Evolutionary conservation across 2,329 filamentous ascomycete species (phyloP).

Genomic region (Canariomyces notabilis): DNA sequence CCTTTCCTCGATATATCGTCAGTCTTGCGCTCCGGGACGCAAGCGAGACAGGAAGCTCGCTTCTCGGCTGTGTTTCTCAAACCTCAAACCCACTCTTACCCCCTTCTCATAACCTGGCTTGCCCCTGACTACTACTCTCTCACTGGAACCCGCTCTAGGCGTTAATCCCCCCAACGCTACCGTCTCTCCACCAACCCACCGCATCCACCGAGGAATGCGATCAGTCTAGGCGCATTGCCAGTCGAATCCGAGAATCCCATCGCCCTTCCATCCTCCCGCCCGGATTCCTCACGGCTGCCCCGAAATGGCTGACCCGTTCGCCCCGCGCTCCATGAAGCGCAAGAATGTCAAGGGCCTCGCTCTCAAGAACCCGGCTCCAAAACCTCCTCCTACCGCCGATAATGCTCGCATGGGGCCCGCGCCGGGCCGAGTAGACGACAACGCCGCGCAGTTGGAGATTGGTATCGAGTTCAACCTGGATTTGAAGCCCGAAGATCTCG

Average conservation of each 20-base stretch:
- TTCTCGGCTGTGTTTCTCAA: slow-evolving; percentile 9
- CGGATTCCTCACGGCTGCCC: slow-evolving; percentile 12
- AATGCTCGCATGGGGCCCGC: slow-evolving; percentile 59
- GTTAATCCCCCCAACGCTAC: neutral
- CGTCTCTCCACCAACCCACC: neutral
- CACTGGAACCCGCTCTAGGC: slow-evolving; percentile 1
- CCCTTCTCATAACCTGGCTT: slow-evolving; percentile 1
- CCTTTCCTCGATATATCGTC: neutral
- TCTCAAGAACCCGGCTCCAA: slow-evolving; percentile 71
- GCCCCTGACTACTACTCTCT: slow-evolving; percentile 2
- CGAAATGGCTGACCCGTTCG: slow-evolving; percentile 58
- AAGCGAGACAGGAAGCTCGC: neutral
- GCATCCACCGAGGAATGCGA: slow-evolving; percentile 7
- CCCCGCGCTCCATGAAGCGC: slow-evolving; percentile 85
- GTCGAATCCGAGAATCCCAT: neutral
- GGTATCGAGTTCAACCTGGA: slow-evolving; percentile 96
- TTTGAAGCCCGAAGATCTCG: slow-evolving; percentile 82
- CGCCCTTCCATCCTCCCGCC: neutral
- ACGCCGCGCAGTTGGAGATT: slow-evolving; percentile 76
- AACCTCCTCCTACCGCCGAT: slow-evolving; percentile 66
- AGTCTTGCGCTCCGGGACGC: neutral
- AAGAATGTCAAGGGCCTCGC: slow-evolving; percentile 98
- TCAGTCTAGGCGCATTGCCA: neutral
- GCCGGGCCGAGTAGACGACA: slow-evolving; percentile 52
- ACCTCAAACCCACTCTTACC: slow-evolving; percentile 9